Conservation (phyloP, 257 asterid species). For the Buddleja alternifolia region DNA sequence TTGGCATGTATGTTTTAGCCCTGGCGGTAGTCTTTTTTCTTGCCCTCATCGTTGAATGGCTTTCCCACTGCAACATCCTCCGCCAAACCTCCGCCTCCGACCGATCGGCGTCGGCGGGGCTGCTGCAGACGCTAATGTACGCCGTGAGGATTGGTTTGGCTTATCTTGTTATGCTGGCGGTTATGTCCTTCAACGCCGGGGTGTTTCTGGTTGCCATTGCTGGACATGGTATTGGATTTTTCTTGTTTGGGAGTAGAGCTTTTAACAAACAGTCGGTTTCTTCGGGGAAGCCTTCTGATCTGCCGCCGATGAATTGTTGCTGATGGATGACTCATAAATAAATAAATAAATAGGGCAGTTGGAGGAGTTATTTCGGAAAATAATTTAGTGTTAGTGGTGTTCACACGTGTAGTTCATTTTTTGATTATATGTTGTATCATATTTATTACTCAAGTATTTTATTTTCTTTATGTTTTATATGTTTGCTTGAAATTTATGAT, state of each 20-base stretch:
- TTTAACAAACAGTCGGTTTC: slow-evolving; percentile 28
- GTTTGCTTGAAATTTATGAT: no score
- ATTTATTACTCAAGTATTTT: no score
- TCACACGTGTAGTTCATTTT: no score
- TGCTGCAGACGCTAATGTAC: slow-evolving; percentile 56
- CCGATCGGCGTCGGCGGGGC: slow-evolving; percentile 34
- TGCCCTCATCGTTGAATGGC: slow-evolving; percentile 60
- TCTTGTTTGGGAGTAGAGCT: slow-evolving; percentile 62
- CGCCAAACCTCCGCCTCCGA: slow-evolving; percentile 21
- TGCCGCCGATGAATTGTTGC: slow-evolving; percentile 58
- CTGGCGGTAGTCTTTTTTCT: slow-evolving; percentile 48
- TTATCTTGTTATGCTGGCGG: slow-evolving; percentile 76
- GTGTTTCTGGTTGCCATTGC: slow-evolving; percentile 63
- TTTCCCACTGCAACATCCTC: slow-evolving; percentile 49
- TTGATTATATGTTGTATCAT: no score
- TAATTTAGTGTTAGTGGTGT: no score
- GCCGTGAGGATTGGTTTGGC: slow-evolving; percentile 59
- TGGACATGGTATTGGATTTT: slow-evolving; percentile 68
- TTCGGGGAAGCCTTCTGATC: slow-evolving; percentile 49
- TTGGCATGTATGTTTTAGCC: slow-evolving; percentile 67
- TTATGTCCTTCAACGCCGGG: slow-evolving; percentile 82
- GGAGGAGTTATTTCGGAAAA: no score
- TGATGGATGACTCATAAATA: slow-evolving; percentile 7
- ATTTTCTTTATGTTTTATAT: no score
- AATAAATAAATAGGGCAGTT: neutral